A percentile compares a stretch with the other conserved stretches of the same genome.
Conservation (phyloP, 495 filamentous ascomycete species). For the Lichina pygmaea region DNA sequence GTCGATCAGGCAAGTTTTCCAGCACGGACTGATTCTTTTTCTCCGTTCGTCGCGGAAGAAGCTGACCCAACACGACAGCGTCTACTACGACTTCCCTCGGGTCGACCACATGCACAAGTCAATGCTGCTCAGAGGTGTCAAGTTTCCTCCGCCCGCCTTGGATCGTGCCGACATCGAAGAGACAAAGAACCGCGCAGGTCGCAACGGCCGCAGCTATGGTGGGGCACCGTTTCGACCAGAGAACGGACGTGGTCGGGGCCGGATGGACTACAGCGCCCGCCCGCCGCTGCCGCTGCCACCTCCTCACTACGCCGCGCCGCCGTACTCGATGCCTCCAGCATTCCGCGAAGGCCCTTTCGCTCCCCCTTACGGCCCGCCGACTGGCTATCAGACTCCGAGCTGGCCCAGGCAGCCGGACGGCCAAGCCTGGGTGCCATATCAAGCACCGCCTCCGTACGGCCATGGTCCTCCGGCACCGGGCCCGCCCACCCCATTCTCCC, state of each 20-base stretch:
- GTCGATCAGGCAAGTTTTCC: constrained; percentile 40
- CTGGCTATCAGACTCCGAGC: background rate
- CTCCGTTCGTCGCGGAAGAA: background rate
- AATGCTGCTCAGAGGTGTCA: constrained; percentile 70
- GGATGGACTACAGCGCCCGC: background rate
- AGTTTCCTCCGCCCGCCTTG: constrained; percentile 39
- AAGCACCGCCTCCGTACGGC: background rate
- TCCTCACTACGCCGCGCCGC: too few species aligned
- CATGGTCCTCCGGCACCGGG: background rate
- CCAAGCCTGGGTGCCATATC: background rate
- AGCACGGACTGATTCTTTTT: background rate
- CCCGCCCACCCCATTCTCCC: background rate
- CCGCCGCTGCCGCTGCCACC: background rate
- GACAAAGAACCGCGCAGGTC: constrained; percentile 28
- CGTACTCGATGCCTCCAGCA: background rate
- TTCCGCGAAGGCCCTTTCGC: background rate
- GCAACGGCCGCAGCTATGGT: constrained; percentile 33
- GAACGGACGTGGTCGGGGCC: background rate
- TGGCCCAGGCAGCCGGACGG: background rate
- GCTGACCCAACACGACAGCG: constrained; percentile 24
- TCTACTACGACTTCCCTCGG: constrained; percentile 59
- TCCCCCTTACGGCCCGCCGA: background rate
- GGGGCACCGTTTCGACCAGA: constrained; percentile 25
- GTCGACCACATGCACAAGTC: constrained; percentile 58
- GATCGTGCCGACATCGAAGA: constrained; percentile 44